Evolutionary conservation across 2,329 filamentous ascomycete genomes (phyloP), one percentile per base, ranked within the genome.

Genomic region (Trichoderma sp.): DNA sequence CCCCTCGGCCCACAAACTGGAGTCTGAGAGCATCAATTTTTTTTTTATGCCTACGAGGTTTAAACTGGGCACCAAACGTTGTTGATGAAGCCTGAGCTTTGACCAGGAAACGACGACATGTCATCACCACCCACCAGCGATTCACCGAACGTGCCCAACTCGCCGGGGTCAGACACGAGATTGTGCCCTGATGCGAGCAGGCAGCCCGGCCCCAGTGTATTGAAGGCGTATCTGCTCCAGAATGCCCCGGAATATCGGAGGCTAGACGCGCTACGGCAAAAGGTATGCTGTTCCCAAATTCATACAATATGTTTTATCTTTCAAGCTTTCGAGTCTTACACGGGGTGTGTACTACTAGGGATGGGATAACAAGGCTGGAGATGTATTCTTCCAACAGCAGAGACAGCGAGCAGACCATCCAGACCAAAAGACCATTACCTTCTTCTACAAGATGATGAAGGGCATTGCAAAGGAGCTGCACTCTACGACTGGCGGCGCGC

Each of bases 351-450:
- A n/a, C n/a, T 21, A 8, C 28, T 30, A 85, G 84, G 82, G 82
- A 24, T 84, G 83, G 82, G 72, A 79, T 0, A 84, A 79, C 61
- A 72, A 78, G 0, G 71, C 76, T 46, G 84, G 81, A 0, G 83
- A 87, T 56, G 61, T 34, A 0, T 78, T 76, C 70, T 87, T 86
- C 73, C 58, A 77, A 59, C 76, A 73, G 3, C 81, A 83, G 71
- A 52, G 58, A 37, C 43, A 55, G 21, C 52, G n/a, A 54, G 66
- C 66, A 4, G 58, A 68, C 79, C 81, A 51, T 43, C 74, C 4
- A 26, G 51, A 69, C 5, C 71, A 75, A 7, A 43, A 56, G 1
- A 68, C 59, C 2, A 32, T 55, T 4, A 28, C 5, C 68, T 49
- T 3, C 71, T 71, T 10, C 49, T 24, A 0, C 71, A 68, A 55